Evolutionary conservation across 495 filamentous ascomycete genomes (phyloP), one percentile per base, ranked within the genome.

Genomic region (Penicillium dipodomyicola): DNA sequence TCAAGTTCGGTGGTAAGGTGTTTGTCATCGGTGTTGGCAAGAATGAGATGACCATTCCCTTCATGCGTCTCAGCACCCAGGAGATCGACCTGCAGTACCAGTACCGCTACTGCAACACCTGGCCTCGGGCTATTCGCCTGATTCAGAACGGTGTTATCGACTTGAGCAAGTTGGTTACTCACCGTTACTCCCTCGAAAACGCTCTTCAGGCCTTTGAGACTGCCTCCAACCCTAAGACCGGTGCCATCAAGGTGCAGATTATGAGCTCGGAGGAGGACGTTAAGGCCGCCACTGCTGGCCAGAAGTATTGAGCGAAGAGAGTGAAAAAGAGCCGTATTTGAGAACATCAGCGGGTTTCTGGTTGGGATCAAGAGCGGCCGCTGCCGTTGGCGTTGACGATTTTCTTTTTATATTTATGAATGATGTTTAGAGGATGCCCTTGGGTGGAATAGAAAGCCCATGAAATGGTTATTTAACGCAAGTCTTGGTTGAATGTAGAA

Each of bases 1-100:
- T 91, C 61, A 91, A 92, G 71, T 96, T 96, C 63, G 92, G 91
- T 54, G 92, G 92, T 53, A 94, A 92, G 77, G 92, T 97, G 33
- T 96, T 96, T 65, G 85, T 96, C 44, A 91, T 94, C 61, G 92
- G 92, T 25, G 92, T 96, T 3, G 92, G 92, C 59, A 94, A 88
- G 84, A 90, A 90, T 65, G 91, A 96, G 82, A 92, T 96, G 80
- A 88, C 84, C 67, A 87, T 96, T 59, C 92, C 92, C 37, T 97
- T 96, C 74, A 96, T 96, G 91, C 80, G 90, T 60, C 78, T 90
- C 30, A 92, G 87, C 65, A 93, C 91, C 14, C 82, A 90, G 65
- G 93, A 97, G 76, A 86, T 97, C 64, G 93, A 96, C 70, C 74
- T 97, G 54, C 88, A 92, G 76, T 95, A 96, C 75, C 93, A 96